Evolutionary conservation across 306 rosid genomes (phyloP), one percentile per base, ranked within the genome.

Genomic region (Vigna angularis): DNA sequence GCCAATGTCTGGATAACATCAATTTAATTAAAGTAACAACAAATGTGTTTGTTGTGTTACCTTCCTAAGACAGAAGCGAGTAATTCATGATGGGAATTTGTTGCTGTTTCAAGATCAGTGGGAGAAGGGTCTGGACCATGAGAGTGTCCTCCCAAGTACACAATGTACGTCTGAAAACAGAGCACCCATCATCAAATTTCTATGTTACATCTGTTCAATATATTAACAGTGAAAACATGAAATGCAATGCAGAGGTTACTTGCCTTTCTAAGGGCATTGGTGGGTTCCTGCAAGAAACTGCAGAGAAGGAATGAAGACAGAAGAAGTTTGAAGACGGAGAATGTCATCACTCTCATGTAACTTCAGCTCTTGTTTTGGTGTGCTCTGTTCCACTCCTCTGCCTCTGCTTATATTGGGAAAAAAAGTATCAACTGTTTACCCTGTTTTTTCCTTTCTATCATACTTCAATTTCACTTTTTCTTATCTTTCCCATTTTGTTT

Each of bases 51-150:
- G 5, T 57, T 12, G 5, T 0, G 5, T 42, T 18, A 80, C 84
- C 84, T 80, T 73, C 84, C 79, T 56, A 80, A 55, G 70, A 80
- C 52, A 30, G 84, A 80, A 56, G 52, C 61, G 11, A 80, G 65
- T 16, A 80, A 47, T 13, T 65, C 11, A 75, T 80, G 45, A 72
- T 80, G 83, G 13, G 79, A 72, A 65, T 42, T 18, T 42, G 74
- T 64, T 44, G 83, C 83, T 50, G 69, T 8, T 4, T 80, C 61
- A 17, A 72, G 67, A 44, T 80, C 83, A 64, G 6, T 28, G 16
- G 70, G 45, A 0, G 79, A 73, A 65, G 83, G 83, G 44, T 53
- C 28, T 64, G 74, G 52, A 2, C 83, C 83, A 65, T 80, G 79
- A 45, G 79, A 73, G 56, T 80, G 83, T 30, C 74, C 48, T 38